Evolutionary conservation across 768 basidiomycete species (phyloP), one percentile per base, ranked within the genome.

Genomic region (Boletus reticulatus): DNA sequence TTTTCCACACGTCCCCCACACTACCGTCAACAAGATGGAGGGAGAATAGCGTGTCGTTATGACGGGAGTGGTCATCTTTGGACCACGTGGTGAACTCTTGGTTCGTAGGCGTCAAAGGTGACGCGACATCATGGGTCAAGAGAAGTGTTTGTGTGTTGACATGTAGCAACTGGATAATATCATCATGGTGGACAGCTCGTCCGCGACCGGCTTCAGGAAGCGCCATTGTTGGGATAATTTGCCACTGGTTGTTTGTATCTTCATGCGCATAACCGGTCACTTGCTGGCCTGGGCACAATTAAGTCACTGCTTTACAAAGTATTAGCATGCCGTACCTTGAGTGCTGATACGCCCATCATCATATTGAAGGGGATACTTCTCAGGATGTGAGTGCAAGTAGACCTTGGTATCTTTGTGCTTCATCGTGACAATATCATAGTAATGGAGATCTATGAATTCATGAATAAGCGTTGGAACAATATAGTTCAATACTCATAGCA

Each of bases 11-110:
- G 53, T 93, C 85, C 9, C 89, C 90, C 20, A 89, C 82, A 55
- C 84, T 77, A 1, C 82, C 89, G 43, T 92, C 90, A 41, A 82
- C 77, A 37, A 99, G 77, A 8, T 81, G 70, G 13, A 99, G 64
- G 59, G 82, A 76, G 82, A 98, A 99, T 10, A 94, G 79, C 0
- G 96, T 98, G 56, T 99, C 95, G 58, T 92, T 91, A 68, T 89
- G 80, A 48, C 89, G 81, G 9, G 80, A 77, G 53, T 84, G 75
- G 60, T 96, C 91, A 57, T 91, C 87, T 66, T 84, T 88, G 6
- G 87, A 70, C 84, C 87, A 89, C 0, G 97, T 98, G 7, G 97
- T 99, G 72, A 98, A 94, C 71, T 99, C 97, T 68, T 98, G 94
- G 71, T 98, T 98, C 46, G 97, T 99, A 16, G 97, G 88, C 88